A percentile compares a stretch with the other conserved stretches of the same genome.
Conservation (phyloP, 148 eudicot species). For the Rheum nobile region DNA sequence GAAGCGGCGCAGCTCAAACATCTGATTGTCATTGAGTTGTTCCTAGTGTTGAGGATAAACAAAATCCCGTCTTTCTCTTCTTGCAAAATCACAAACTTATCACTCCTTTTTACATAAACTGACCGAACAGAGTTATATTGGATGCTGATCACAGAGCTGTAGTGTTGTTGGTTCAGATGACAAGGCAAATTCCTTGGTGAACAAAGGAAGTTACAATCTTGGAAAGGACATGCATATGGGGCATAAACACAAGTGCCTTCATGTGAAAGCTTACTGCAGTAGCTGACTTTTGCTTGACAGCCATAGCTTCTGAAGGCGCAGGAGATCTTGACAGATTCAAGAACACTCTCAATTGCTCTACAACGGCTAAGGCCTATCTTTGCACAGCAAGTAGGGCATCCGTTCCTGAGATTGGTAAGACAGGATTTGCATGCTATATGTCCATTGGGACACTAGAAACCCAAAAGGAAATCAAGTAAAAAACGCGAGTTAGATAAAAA, state of each 20-base stretch:
- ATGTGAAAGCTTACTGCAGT: slow-evolving; percentile 20
- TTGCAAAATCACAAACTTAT: slow-evolving; percentile 33
- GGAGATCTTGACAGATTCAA: slow-evolving; percentile 23
- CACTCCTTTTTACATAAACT: slow-evolving; percentile 15
- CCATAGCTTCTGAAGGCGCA: slow-evolving; percentile 25
- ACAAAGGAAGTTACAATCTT: slow-evolving; percentile 25
- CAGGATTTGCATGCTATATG: slow-evolving; percentile 12
- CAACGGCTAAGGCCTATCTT: slow-evolving; percentile 16
- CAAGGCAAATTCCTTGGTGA: slow-evolving; percentile 19
- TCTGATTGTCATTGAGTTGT: slow-evolving; percentile 16
- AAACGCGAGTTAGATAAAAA: neutral
- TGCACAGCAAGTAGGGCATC: slow-evolving; percentile 8
- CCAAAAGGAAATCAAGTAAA: neutral
- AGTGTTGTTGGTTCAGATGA: slow-evolving; percentile 34
- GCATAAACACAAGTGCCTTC: slow-evolving; percentile 25
- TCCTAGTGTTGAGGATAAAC: slow-evolving; percentile 30
- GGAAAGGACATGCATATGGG: slow-evolving; percentile 45
- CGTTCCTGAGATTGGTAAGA: slow-evolving; percentile 12
- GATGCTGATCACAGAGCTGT: slow-evolving; percentile 28
- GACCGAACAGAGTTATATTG: slow-evolving; percentile 22
- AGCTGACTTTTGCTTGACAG: slow-evolving; percentile 20
- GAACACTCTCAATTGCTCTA: slow-evolving; percentile 18
- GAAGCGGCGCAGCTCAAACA: slow-evolving; percentile 20
- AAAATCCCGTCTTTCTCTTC: slow-evolving; percentile 43
- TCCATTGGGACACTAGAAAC: slow-evolving; percentile 10